These are phyloP conservation scores for Penicillium sp. DNA, from an alignment of 2,329 filamentous ascomycete species.

Conservation along the genomic window DNA sequence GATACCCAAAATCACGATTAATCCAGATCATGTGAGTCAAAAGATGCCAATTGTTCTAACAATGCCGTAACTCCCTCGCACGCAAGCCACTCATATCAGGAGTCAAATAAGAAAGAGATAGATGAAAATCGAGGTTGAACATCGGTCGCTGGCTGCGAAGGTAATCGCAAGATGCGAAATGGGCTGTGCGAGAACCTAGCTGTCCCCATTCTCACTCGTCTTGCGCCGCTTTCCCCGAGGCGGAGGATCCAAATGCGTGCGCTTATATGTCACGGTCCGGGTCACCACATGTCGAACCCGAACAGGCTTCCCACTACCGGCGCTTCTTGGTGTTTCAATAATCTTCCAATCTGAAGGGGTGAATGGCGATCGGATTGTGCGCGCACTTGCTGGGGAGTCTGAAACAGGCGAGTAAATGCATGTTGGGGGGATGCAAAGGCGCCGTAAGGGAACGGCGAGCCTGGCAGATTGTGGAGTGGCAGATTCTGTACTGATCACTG, in stretches of 20 bases:
- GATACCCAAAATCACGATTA: background rate
- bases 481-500: conserved; percentile 56
- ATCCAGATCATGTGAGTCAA: background rate
- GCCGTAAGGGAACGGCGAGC: conserved; percentile 54
- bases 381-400: conserved; percentile 68
- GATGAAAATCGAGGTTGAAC: background rate
- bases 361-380: conserved; percentile 67
- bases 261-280: conserved; percentile 87
- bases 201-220: conserved; percentile 32
- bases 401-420: conserved; percentile 64
- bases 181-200: no score
- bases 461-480: conserved; percentile 53
- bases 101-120: background rate
- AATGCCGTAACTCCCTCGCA: background rate
- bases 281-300: conserved; percentile 87
- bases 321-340: conserved; percentile 43
- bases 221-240: conserved; percentile 92
- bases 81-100: background rate
- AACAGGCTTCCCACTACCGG: conserved; percentile 59
- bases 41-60: background rate
- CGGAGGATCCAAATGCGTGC: conserved; percentile 73
- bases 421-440: conserved; percentile 74
- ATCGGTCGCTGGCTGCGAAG: background rate
- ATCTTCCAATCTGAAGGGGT: conserved; percentile 1
- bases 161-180: background rate